Evolutionary conservation across 2,329 filamentous ascomycete genomes (phyloP), one percentile per base, ranked within the genome.

Genomic region (Hymenoscyphus albidus): DNA sequence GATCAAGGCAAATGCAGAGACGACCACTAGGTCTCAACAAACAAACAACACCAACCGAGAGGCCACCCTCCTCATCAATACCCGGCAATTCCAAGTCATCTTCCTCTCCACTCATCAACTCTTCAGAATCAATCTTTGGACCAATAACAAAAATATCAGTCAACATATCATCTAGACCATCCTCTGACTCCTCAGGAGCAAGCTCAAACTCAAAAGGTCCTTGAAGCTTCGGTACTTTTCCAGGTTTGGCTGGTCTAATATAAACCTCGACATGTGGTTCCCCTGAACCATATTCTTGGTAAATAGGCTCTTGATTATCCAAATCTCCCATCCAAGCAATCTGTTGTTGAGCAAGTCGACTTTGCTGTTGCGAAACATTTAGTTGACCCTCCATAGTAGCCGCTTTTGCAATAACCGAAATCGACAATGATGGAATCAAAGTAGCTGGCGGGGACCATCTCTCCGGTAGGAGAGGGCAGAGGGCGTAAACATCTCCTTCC

Each of bases 401-500:
- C 13, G 89, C 78, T 68, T 91, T 92, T 48, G 91, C 88, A 32
- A 96, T 88, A 64, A 96, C 90, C 9, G 90, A 90, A 0, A 94
- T 88, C 0, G 91, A 92, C 27, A 97, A 82, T 0, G 92, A 93
- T 2, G 93, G 90, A 14, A 97, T 86, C 39, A 95, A 81, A 0
- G 90, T 89, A 1, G 88, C 83, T 14, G 89, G 88, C 31, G 90
- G 88, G 31, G 91, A 87, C 93, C 94, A 98, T 71, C 89, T 92
- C 61, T 88, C 87, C 0, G 95, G 95, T 39, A 99, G 81, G 51
- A 99, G 82, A 1, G 95, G 95, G 74, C 93, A 97, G 9, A 99
- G 80, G 1, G 94, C 93, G 74, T 99, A 99, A 5, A 98, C 85
- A 74, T 97, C 93, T 3, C 95, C 95, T 65, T 92, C 90, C 44